Evolutionary conservation across 306 rosid genomes (phyloP).

Genomic region (Fragaria iinumae): DNA sequence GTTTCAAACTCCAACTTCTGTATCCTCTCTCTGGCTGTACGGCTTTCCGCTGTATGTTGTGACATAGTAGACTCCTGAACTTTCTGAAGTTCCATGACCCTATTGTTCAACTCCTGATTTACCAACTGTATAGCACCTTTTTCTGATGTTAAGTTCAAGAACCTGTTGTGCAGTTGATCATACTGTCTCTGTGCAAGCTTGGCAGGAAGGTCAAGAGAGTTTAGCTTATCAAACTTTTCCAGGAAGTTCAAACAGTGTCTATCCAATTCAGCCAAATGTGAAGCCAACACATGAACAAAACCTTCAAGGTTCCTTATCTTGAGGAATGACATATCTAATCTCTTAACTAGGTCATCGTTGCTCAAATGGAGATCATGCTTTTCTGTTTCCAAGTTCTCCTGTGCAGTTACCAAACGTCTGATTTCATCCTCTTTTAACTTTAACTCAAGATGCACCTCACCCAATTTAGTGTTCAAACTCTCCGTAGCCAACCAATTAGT

Average conservation of each 20-base stretch:
- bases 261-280: constrained; percentile 59
- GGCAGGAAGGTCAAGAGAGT: constrained; percentile 52
- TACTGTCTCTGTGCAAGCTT: constrained; percentile 55
- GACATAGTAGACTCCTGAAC: constrained; percentile 51
- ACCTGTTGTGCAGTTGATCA: constrained; percentile 52
- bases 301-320: constrained; percentile 62
- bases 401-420: constrained; percentile 35
- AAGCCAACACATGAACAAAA: constrained; percentile 46
- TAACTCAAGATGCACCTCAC: constrained; percentile 51
- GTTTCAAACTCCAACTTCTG: constrained; percentile 65
- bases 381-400: constrained; percentile 54
- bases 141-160: constrained; percentile 49
- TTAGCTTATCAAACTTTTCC: constrained; percentile 63
- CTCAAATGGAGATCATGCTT: constrained; percentile 52
- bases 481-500: constrained; percentile 55
- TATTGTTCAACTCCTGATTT: constrained; percentile 52
- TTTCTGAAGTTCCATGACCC: constrained; percentile 54
- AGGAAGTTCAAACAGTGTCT: constrained; percentile 52
- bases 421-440: constrained; percentile 65
- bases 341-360: constrained; percentile 48
- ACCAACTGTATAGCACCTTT: constrained; percentile 41
- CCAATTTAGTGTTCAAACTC: constrained; percentile 58
- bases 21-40: constrained; percentile 57
- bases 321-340: constrained; percentile 49
- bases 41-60: constrained; percentile 49